phyloP scores from a whole-genome alignment of 2,329 filamentous ascomycete species.

The Diplodia scrobiculata region DNA sequence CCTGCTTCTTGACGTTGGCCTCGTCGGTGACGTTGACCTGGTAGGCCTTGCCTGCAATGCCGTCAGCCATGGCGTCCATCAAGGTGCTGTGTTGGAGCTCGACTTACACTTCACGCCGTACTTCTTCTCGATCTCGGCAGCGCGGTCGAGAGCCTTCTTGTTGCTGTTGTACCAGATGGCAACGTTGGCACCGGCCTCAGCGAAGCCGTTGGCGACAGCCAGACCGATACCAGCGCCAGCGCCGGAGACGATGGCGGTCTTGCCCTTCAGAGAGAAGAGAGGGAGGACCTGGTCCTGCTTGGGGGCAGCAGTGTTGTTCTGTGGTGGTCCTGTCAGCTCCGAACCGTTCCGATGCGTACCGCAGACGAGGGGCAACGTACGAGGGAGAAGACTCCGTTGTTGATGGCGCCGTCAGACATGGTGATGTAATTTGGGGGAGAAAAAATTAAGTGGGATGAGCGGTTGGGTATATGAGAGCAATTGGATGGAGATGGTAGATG shows the following conservation, averaged over 20 bases:
- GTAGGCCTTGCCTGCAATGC: slow-evolving; percentile 58
- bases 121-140: slow-evolving; percentile 27
- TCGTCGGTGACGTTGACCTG: slow-evolving; percentile 64
- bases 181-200: slow-evolving; percentile 53
- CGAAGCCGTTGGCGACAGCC: slow-evolving; percentile 29
- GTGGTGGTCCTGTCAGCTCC: neutral
- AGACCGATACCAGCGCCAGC: slow-evolving; percentile 57
- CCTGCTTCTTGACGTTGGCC: slow-evolving; percentile 58
- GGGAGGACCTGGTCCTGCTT: slow-evolving; percentile 28
- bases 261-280: slow-evolving; percentile 48
- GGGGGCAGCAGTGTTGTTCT: slow-evolving; percentile 28
- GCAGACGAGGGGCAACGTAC: slow-evolving; percentile 17
- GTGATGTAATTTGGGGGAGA: neutral
- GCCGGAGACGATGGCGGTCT: slow-evolving; percentile 54
- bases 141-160: slow-evolving; percentile 63
- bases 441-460: slow-evolving; percentile 7
- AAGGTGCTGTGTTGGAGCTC: neutral
- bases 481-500: slow-evolving; percentile 11
- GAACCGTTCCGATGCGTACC: neutral
- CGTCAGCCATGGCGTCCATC: slow-evolving; percentile 7
- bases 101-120: slow-evolving; percentile 30
- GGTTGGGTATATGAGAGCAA: neutral
- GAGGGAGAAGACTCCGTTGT: slow-evolving; percentile 42
- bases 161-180: slow-evolving; percentile 58
- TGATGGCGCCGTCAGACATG: slow-evolving; percentile 40